Base-by-base conservation (phyloP, 129 eudicot species). In the Silybum marianum region DNA sequence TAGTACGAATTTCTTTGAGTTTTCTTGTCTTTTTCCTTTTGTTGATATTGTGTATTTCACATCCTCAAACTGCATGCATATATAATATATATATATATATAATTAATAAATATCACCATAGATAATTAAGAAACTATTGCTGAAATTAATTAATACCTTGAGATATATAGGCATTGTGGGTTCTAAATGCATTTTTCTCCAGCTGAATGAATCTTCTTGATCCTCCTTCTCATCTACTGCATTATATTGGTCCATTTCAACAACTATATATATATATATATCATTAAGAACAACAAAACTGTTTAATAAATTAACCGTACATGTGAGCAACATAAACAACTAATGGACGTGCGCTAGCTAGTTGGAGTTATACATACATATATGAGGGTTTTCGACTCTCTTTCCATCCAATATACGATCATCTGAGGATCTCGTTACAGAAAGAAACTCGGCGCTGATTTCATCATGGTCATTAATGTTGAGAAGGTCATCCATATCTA, bases 11-110 rank as follows among this genome's bases (percentile, higher is more conserved):
- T 72, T 86, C 62, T 78, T 81, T 46, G 60, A 62, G 9, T 36
- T 36, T 2, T 71, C 69, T 7, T 75, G 4, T 18, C 22, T 75
- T 32, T 67, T 71, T 25, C 77, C 73, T 22, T 79, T 86, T 63
- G 73, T 13, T 14, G 39, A 48, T 18, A 87, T 76, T 22, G 26
- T 83, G 77, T 87, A 87, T 71, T 80, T 80, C 34, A 87, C 83
- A 80, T 84, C 90, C 65, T 87, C 71, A 76, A 87, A 87, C 90
- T 87, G 80, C 54, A 10, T 69, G 3, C 14, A 12, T 10, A 26
- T 12, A 16, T 22, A 24, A 39, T 6, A 39, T 39, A 39, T 6
- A 39, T 39, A 39, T 6, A 40, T 9, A 40, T 9, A 40, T 8
- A 40, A 40, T 38, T 40, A 40, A 39, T 39, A 0, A 9, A 9